Evolutionary conservation across 176 grass and related monocot genomes (phyloP).

Genomic region (Aegilops speltoides): DNA sequence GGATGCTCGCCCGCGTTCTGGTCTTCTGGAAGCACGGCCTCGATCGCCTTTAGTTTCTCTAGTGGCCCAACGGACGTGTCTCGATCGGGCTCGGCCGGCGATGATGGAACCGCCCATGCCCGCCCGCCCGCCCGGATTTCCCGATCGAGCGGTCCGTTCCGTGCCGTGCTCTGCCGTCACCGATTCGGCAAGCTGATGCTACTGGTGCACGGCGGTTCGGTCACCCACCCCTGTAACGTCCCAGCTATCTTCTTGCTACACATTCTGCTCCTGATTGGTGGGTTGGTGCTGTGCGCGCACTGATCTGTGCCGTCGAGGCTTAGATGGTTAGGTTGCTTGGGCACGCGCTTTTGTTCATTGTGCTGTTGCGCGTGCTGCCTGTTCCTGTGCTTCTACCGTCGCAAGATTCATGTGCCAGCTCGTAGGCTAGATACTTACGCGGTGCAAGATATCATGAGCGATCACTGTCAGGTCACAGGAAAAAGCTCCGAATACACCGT

Average conservation of each 20-base stretch:
- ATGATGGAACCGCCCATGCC: neutral
- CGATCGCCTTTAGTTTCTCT: neutral
- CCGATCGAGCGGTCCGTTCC: neutral
- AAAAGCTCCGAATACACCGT: neutral
- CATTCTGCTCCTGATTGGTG: neutral
- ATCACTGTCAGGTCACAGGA: neutral
- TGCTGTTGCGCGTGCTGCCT: neutral
- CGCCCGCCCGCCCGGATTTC: neutral
- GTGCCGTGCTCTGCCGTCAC: neutral
- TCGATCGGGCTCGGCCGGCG: neutral
- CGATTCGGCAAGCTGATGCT: neutral
- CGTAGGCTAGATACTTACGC: neutral
- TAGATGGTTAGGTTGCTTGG: no score
- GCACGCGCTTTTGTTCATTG: neutral
- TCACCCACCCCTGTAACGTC: conserved; percentile 28
- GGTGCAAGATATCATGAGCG: neutral
- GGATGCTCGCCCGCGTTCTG: conserved; percentile 1
- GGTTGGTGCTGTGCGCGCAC: neutral
- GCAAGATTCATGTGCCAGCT: neutral
- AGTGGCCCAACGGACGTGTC: conserved; percentile 4
- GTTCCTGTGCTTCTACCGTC: neutral
- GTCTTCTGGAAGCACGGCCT: neutral
- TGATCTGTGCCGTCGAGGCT: neutral
- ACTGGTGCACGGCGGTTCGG: conserved; percentile 1
- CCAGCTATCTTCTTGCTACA: neutral